Percentiles rank a stretch among this genome's conserved stretches.
Conservation (phyloP, 345 rosid genomes). For the Hevea brasiliensis region DNA sequence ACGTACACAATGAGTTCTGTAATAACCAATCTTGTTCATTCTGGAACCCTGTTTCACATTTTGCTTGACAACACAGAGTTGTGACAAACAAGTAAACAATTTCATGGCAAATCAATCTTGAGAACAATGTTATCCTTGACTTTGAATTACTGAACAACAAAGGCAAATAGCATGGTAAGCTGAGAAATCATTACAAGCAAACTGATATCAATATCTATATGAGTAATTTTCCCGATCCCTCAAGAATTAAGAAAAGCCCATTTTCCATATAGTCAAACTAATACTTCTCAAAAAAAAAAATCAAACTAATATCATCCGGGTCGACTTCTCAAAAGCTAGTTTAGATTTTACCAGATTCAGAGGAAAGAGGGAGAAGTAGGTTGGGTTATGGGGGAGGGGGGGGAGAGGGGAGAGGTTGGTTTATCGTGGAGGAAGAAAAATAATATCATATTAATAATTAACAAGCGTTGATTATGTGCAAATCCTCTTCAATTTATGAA, state of each 20-base stretch:
- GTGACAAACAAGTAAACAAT: background rate
- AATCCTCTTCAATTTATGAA: constrained; percentile 7
- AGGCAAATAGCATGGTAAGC: background rate
- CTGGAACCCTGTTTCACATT: background rate
- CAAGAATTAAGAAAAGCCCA: no score
- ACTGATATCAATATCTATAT: background rate
- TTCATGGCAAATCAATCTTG: background rate
- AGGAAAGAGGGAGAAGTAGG: no score
- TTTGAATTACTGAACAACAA: background rate
- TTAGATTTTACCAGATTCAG: background rate
- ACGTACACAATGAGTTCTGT: background rate
- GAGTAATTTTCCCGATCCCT: background rate
- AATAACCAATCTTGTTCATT: background rate
- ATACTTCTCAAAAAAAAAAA: no score
- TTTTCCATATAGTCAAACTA: background rate
- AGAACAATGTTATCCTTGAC: background rate
- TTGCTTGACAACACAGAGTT: background rate
- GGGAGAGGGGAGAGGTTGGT: no score
- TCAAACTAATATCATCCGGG: no score
- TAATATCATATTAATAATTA: background rate
- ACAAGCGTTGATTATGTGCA: constrained; percentile 7
- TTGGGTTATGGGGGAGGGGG: no score
- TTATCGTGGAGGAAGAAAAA: background rate
- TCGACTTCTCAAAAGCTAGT: background rate
- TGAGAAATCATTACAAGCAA: background rate